These are phyloP conservation scores for Chrysoporthe austroafricana DNA, from an alignment of 2,329 filamentous ascomycete species.

Conservation along the genomic window DNA sequence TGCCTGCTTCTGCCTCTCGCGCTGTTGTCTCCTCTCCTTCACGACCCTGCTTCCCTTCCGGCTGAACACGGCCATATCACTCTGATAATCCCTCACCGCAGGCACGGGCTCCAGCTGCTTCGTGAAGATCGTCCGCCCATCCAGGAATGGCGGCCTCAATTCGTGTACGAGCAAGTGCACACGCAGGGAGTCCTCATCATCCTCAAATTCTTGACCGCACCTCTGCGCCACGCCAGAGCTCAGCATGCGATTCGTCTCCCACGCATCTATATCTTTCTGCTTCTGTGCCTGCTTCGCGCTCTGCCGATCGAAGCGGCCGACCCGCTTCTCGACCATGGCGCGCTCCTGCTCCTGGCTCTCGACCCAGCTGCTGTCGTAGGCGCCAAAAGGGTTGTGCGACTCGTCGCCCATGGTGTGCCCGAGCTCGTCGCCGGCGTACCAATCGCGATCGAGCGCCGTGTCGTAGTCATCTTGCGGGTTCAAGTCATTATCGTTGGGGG, in stretches of 20 bases:
- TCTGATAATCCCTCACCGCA: slow-evolving; percentile 89
- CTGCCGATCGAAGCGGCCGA: slow-evolving; percentile 66
- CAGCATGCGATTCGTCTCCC: slow-evolving; percentile 98
- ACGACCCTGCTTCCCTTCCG: slow-evolving; percentile 94
- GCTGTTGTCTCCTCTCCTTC: slow-evolving; percentile 86
- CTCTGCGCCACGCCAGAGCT: slow-evolving; percentile 94
- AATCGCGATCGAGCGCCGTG: slow-evolving; percentile 82
- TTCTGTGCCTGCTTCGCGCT: slow-evolving; percentile 80
- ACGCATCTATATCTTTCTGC: slow-evolving; percentile 93
- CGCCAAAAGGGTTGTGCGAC: slow-evolving; percentile 87
- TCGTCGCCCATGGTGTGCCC: slow-evolving; percentile 87
- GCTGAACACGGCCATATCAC: slow-evolving; percentile 98
- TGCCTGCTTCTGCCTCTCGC: slow-evolving; percentile 90
- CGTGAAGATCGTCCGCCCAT: slow-evolving; percentile 94
- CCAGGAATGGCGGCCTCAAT: slow-evolving; percentile 89
- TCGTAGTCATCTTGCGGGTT: slow-evolving; percentile 73
- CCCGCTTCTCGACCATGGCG: slow-evolving; percentile 79
- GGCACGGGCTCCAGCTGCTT: slow-evolving; percentile 96
- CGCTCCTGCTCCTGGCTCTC: slow-evolving; percentile 71
- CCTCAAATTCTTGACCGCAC: slow-evolving; percentile 78
- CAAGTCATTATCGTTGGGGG: slow-evolving; percentile 44
- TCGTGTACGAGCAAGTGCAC: slow-evolving; percentile 94
- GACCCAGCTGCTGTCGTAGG: slow-evolving; percentile 74
- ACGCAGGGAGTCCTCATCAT: slow-evolving; percentile 87
- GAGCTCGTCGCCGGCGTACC: slow-evolving; percentile 87